Conservation (phyloP, 23 red algal species). For the Porphyridium purpureum region DNA sequence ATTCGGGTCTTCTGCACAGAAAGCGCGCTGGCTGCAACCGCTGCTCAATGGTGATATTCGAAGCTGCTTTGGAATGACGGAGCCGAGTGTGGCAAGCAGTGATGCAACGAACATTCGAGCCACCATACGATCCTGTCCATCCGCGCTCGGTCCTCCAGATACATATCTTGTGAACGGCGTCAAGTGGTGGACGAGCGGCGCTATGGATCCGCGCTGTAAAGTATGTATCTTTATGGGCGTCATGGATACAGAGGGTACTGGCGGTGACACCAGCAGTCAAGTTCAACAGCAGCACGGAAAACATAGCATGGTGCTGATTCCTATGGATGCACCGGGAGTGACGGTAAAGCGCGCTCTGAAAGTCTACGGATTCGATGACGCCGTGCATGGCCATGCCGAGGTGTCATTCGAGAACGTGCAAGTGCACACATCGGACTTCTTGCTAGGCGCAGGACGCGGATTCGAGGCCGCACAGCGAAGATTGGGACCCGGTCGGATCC, state of each 20-base stretch:
- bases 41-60: slow-evolving; percentile 62
- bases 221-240: slow-evolving; percentile 43
- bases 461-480: slow-evolving; percentile 70
- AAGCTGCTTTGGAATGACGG: slow-evolving; percentile 89
- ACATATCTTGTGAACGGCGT: slow-evolving; percentile 61
- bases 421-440: slow-evolving; percentile 1
- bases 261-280: not conserved
- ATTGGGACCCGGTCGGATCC: slow-evolving; percentile 59
- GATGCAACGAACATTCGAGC: slow-evolving; percentile 66
- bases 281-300: slow-evolving; percentile 13
- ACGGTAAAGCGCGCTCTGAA: slow-evolving; percentile 34
- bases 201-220: slow-evolving; percentile 55
- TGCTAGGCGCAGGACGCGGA: slow-evolving; percentile 41
- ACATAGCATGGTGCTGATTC: slow-evolving; percentile 63
- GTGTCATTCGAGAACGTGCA: slow-evolving; percentile 40
- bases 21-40: slow-evolving; percentile 36
- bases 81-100: slow-evolving; percentile 62
- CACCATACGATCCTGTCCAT: too few relatives aligned
- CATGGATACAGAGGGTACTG: slow-evolving; percentile 1
- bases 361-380: slow-evolving; percentile 84
- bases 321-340: slow-evolving; percentile 54
- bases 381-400: slow-evolving; percentile 81
- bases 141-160: too few relatives aligned
- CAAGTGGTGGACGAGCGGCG: slow-evolving; percentile 90
- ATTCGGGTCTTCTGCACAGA: slow-evolving; percentile 49